These are phyloP conservation scores for Scutellaria minor DNA, from an alignment of 257 asterid genomes.

Conservation along the genomic window DNA sequence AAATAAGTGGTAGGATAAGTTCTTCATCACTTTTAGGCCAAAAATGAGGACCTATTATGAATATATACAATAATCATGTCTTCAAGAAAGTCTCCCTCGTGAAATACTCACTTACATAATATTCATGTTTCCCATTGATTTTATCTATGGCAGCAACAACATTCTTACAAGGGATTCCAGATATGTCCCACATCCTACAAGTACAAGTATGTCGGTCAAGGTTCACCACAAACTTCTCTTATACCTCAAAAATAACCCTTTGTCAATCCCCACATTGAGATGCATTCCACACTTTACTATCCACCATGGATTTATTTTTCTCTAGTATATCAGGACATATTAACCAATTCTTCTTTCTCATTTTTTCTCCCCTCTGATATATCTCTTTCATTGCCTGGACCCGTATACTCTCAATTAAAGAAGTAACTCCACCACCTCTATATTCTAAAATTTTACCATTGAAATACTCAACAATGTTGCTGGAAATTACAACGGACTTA, in stretches of 20 bases:
- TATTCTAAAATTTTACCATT: not conserved
- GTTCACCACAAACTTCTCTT: not conserved
- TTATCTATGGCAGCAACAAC: no score
- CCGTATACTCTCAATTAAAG: constrained; percentile 4
- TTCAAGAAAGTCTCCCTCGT: no score
- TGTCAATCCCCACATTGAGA: no score
- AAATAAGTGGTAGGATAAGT: no score
- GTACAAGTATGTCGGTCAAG: constrained; percentile 12
- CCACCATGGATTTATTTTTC: not conserved
- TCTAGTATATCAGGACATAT: constrained; percentile 1
- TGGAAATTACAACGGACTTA: not conserved
- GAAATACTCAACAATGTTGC: not conserved
- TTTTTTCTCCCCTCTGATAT: not conserved
- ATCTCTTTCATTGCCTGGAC: not conserved
- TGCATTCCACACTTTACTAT: not conserved
- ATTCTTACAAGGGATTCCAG: no score
- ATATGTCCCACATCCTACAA: not conserved
- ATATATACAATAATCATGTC: no score
- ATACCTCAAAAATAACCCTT: constrained; percentile 8
- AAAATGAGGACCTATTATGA: no score
- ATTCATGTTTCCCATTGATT: no score
- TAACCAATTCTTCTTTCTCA: not conserved
- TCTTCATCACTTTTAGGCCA: no score
- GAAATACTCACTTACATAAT: no score
- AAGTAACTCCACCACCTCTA: constrained; percentile 8